Evolutionary conservation across 306 rosid species (phyloP).

Genomic region (Rosa chinensis): DNA sequence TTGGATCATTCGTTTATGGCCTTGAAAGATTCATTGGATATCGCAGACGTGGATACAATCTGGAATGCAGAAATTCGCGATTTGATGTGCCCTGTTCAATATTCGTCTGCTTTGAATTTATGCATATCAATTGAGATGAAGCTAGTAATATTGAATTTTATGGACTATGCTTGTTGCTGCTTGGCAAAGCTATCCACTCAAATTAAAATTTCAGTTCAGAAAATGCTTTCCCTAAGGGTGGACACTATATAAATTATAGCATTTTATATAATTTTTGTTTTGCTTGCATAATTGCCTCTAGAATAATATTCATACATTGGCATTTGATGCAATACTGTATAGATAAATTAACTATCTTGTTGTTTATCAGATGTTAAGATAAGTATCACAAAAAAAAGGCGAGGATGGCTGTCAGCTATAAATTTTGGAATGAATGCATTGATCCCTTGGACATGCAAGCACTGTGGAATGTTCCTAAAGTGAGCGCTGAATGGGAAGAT

Average conservation of each 20-base stretch:
- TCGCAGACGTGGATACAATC: not conserved
- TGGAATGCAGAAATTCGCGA: not conserved
- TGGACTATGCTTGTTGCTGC: not conserved
- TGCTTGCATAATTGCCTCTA: not conserved
- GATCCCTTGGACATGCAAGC: slow-evolving; percentile 65
- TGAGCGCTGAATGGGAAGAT: slow-evolving; percentile 71
- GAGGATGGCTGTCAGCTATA: slow-evolving; percentile 57
- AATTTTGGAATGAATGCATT: slow-evolving; percentile 80
- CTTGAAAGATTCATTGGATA: not conserved
- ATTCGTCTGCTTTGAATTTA: not conserved
- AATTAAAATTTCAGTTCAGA: not conserved
- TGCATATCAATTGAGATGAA: not conserved
- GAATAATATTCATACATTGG: not conserved
- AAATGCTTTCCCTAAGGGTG: not conserved
- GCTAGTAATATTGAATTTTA: not conserved
- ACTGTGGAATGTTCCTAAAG: slow-evolving; percentile 73
- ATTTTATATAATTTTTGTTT: not conserved
- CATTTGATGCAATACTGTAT: slow-evolving; percentile 8
- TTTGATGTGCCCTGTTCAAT: not conserved
- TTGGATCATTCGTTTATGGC: not conserved
- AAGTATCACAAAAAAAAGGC: slow-evolving; percentile 15
- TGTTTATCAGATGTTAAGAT: slow-evolving; percentile 23
- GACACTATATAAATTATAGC: not conserved
- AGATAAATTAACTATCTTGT: not conserved
- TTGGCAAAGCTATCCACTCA: not conserved